Conservation (phyloP, 306 rosid species). For the Begonia peltatifolia region DNA sequence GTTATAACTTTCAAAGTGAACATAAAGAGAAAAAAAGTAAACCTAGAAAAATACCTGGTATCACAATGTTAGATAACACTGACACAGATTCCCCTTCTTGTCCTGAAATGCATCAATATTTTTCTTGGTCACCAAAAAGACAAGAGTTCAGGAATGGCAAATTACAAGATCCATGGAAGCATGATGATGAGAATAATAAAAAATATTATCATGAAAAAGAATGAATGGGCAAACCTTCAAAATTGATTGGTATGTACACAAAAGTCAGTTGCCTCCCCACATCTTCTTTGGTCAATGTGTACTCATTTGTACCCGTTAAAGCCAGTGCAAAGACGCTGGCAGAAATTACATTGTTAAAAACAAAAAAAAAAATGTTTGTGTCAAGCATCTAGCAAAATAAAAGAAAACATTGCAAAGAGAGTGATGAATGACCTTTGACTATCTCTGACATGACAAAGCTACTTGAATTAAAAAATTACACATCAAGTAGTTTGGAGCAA, state of each 20-base stretch:
- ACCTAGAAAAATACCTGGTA: conserved; percentile 49
- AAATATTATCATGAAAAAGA: conserved; percentile 10
- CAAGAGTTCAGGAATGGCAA: neutral
- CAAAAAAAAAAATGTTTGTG: conserved; percentile 4
- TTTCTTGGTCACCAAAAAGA: too few species aligned
- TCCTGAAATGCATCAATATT: conserved; percentile 33
- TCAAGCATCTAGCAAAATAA: neutral
- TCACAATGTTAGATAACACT: conserved; percentile 41
- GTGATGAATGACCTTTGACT: neutral
- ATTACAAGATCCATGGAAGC: conserved; percentile 5
- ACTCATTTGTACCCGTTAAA: conserved; percentile 75
- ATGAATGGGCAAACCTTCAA: conserved; percentile 53
- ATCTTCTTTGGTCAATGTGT: conserved; percentile 79
- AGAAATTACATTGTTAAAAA: conserved; percentile 8
- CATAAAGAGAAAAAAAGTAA: neutral
- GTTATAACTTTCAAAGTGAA: neutral
- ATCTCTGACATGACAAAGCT: too few species aligned
- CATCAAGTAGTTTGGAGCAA: too few species aligned
- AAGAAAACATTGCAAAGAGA: neutral
- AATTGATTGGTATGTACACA: conserved; percentile 70
- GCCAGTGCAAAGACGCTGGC: conserved; percentile 48
- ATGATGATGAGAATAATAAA: conserved; percentile 8
- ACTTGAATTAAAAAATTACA: too few species aligned
- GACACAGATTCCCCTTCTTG: conserved; percentile 83
- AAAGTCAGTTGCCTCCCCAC: conserved; percentile 63